phyloP scores from a whole-genome alignment of 1,284 basidiomycete genomes.

The Entoloma clypeatum region DNA sequence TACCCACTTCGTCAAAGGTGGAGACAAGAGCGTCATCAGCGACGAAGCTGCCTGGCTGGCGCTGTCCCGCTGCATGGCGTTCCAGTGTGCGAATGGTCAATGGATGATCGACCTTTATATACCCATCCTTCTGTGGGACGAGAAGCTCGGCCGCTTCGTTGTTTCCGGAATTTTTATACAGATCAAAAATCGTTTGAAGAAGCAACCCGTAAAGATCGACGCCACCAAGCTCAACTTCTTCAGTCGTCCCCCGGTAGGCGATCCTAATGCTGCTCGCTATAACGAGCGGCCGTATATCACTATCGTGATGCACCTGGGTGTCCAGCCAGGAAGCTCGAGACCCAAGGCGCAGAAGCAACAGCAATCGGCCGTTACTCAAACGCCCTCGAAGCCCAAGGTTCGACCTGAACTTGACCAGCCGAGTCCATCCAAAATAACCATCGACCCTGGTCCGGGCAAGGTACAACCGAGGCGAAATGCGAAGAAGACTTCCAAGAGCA shows the following conservation, averaged over 20 bases:
- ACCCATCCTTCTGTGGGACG: constrained; percentile 10
- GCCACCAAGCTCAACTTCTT: constrained; percentile 14
- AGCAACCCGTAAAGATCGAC: constrained; percentile 6
- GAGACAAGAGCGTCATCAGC: constrained; percentile 15
- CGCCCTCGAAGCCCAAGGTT: not conserved
- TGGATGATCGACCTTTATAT: constrained; percentile 11
- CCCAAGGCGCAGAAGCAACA: not conserved
- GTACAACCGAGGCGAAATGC: too few species aligned
- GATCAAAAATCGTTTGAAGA: constrained; percentile 11
- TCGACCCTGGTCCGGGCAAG: too few species aligned
- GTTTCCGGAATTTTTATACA: constrained; percentile 17
- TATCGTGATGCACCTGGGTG: constrained; percentile 19
- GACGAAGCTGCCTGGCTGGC: constrained; percentile 9
- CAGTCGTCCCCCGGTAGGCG: constrained; percentile 1
- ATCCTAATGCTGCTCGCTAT: not conserved
- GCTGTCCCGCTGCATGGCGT: constrained; percentile 10
- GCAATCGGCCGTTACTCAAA: too few species aligned
- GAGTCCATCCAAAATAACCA: too few species aligned
- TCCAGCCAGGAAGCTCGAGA: not conserved
- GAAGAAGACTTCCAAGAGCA: too few species aligned
- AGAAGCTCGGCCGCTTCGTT: constrained; percentile 6
- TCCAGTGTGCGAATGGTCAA: constrained; percentile 12
- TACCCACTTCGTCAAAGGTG: constrained; percentile 17
- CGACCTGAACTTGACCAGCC: not conserved
- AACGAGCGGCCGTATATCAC: constrained; percentile 18